Evolutionary conservation across 257 asterid genomes (phyloP).

Genomic region (Sherardia arvensis): DNA sequence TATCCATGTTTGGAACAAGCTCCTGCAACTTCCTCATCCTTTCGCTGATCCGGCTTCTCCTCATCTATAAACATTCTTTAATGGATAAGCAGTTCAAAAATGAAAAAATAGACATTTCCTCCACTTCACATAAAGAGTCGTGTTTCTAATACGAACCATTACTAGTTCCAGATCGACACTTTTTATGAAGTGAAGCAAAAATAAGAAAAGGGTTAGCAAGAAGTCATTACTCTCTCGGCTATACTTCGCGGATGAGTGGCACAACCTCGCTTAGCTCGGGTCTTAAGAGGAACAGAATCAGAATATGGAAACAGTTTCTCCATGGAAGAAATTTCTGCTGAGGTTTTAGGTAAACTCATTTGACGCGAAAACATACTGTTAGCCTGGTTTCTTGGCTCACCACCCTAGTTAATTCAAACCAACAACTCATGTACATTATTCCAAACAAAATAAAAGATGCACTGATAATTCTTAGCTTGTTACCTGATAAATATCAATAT

Average conservation of each 20-base stretch:
- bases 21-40: conserved; percentile 90
- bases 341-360: conserved; percentile 54
- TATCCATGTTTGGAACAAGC: conserved; percentile 92
- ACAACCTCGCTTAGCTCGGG: conserved; percentile 89
- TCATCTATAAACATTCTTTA: conserved; percentile 34
- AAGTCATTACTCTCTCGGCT: conserved; percentile 70
- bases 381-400: conserved; percentile 34
- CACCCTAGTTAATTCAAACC: conserved; percentile 21
- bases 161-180: too few species aligned
- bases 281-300: conserved; percentile 65
- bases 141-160: background rate
- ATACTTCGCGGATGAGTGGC: conserved; percentile 97
- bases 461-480: background rate
- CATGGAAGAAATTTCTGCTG: conserved; percentile 41
- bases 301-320: conserved; percentile 65
- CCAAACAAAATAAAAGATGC: background rate
- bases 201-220: background rate
- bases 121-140: background rate
- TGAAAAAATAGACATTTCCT: too few species aligned
- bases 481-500: conserved; percentile 40
- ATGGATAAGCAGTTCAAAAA: background rate
- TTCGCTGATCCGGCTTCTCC: conserved; percentile 86
- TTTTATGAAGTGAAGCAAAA: background rate
- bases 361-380: conserved; percentile 42
- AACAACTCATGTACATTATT: background rate